Evolutionary conservation across 306 rosid species (phyloP), one percentile per base, ranked within the genome.

Genomic region (Medicago arabica): DNA sequence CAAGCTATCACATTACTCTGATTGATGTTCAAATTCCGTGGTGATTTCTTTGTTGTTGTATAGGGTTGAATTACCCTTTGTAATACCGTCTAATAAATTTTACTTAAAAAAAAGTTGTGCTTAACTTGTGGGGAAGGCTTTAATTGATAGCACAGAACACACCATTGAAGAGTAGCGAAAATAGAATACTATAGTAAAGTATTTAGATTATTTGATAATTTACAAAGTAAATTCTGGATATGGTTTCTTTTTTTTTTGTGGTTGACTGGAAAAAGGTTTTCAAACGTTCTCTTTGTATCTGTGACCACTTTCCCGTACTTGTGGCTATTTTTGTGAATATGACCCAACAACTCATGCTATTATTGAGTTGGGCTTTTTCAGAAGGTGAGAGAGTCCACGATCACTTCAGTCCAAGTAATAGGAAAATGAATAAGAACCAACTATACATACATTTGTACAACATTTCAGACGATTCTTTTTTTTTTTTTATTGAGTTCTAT

Each of bases 291-390:
- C 67, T 31, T 61, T 61, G 67, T 34, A 43, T 15, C 0, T 55
- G 34, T 55, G 67, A 13, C 34, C 15, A 4, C 70, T 65, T 65
- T 63, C 14, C 41, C 66, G 18, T 60, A 60, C 41, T 13, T 28
- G 40, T 59, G 41, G 44, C 50, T 66, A 66, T 66, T 40, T 41
- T 40, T 41, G 71, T 18, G 31, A 43, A 66, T 66, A 21, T 41
- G 71, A 66, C 71, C 71, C 71, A 66, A 66, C 71, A 66, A 66
- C 54, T 18, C 18, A 17, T 43, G 12, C 53, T 41, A 66, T 17
- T 19, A 66, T 66, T 12, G 17, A 44, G 16, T 41, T 66, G 71
- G 71, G 71, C 71, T 66, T 66, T 66, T 18, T 0, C 17, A 66
- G 15, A 41, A 23, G 12, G 54, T 41, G 54, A 66, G 54, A 18